Conservation (phyloP, 176 grass and related monocot genomes). For the Carex myosuroides region DNA sequence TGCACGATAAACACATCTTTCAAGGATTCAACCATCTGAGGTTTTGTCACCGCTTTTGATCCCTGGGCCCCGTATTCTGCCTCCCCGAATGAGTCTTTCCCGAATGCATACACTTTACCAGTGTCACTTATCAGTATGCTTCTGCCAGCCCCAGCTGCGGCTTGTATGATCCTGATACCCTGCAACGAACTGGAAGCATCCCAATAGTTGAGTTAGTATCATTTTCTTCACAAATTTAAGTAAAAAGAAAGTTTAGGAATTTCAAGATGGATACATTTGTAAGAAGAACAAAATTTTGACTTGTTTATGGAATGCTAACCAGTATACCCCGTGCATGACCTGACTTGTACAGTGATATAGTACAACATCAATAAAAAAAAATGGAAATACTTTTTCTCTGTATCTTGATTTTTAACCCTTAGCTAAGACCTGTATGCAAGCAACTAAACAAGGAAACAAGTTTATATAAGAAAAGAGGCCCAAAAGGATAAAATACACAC, state of each 20-base stretch:
- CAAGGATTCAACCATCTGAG: slow-evolving; percentile 69
- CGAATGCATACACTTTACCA: slow-evolving; percentile 79
- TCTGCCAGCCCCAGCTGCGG: slow-evolving; percentile 56
- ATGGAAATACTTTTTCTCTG: not conserved
- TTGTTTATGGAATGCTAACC: slow-evolving; percentile 25
- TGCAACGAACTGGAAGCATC: slow-evolving; percentile 56
- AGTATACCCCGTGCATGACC: not conserved
- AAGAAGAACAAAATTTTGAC: slow-evolving; percentile 25
- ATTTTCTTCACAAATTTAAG: not conserved
- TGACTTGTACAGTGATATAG: not conserved
- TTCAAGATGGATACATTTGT: slow-evolving; percentile 1
- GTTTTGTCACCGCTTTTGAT: slow-evolving; percentile 47
- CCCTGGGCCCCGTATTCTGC: slow-evolving; percentile 59
- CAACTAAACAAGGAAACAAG: slow-evolving; percentile 5
- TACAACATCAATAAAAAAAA: not conserved
- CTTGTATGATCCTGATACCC: slow-evolving; percentile 86
- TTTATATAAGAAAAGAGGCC: not conserved
- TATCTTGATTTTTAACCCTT: slow-evolving; percentile 3
- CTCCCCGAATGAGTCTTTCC: slow-evolving; percentile 86
- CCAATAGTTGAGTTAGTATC: not conserved
- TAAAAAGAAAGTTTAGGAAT: not conserved
- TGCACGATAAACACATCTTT: slow-evolving; percentile 73
- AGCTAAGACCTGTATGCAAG: not conserved
- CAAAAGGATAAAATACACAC: not conserved
- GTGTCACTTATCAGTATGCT: slow-evolving; percentile 88